Conservation (phyloP, 805 yeast species). For the Lipomyces mesembrius region DNA sequence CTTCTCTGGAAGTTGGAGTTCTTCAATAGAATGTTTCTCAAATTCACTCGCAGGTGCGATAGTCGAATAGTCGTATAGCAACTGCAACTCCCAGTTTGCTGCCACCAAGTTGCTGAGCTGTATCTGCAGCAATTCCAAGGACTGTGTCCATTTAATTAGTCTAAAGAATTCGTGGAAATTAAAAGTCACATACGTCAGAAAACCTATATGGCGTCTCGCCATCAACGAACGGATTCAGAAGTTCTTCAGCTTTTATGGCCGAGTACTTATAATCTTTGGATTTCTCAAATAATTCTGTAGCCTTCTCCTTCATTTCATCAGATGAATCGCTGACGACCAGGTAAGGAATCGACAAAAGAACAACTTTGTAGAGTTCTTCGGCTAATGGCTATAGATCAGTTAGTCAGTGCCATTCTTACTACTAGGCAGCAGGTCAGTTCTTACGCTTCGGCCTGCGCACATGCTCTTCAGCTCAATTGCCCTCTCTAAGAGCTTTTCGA, state of each 20-base stretch:
- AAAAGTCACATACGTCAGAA: slow-evolving; percentile 22
- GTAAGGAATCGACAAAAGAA: slow-evolving; percentile 28
- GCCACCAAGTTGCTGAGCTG: slow-evolving; percentile 27
- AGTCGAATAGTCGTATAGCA: slow-evolving; percentile 45
- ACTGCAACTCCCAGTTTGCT: slow-evolving; percentile 37
- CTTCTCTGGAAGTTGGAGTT: slow-evolving; percentile 43
- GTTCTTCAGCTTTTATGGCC: slow-evolving; percentile 14
- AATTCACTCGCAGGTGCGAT: slow-evolving; percentile 35
- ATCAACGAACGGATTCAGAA: slow-evolving; percentile 32
- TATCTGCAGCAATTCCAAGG: slow-evolving; percentile 17
- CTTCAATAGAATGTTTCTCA: slow-evolving; percentile 13
- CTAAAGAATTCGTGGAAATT: background rate
- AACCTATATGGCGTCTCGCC: slow-evolving; percentile 33
- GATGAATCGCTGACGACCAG: slow-evolving; percentile 19
- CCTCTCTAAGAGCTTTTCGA: slow-evolving; percentile 57
- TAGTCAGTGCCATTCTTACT: background rate
- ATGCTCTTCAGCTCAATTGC: slow-evolving; percentile 59
- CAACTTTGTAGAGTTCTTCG: slow-evolving; percentile 16
- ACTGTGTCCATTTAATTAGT: slow-evolving; percentile 8
- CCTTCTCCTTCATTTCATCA: slow-evolving; percentile 13
- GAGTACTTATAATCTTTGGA: slow-evolving; percentile 16
- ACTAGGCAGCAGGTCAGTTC: background rate
- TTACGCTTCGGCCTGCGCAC: slow-evolving; percentile 1
- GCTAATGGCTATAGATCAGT: slow-evolving; percentile 10
- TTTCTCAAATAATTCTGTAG: slow-evolving; percentile 15